These are phyloP conservation scores for Hypocreales sp. DNA, from an alignment of 2,329 filamentous ascomycete species.

Conservation along the genomic window DNA sequence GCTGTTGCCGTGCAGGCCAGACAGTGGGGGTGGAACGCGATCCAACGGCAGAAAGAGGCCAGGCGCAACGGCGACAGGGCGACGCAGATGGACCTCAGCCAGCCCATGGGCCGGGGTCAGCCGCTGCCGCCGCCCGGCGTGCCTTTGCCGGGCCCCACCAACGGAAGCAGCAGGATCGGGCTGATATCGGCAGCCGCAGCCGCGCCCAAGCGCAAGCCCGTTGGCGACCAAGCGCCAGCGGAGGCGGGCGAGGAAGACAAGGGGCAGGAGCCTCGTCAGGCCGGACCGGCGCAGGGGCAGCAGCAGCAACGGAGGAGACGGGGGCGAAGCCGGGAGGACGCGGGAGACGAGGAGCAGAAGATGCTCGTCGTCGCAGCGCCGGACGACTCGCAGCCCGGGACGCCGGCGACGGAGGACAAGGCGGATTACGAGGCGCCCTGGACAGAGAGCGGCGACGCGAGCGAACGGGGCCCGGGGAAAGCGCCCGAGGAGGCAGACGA, in stretches of 20 bases:
- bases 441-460: conserved; percentile 3
- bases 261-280: conserved; percentile 7
- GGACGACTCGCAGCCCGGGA: conserved; percentile 42
- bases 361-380: conserved; percentile 52
- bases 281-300: conserved; percentile 21
- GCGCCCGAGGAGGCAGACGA: conserved; percentile 5
- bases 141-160: conserved; percentile 53
- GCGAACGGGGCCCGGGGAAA: background rate
- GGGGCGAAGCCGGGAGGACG: conserved; percentile 17
- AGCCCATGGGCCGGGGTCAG: conserved; percentile 71
- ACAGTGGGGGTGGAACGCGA: conserved; percentile 43
- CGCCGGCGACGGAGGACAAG: conserved; percentile 26
- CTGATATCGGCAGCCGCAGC: no score
- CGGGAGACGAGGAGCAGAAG: conserved; percentile 27
- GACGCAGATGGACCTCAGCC: conserved; percentile 28
- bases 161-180: conserved; percentile 41
- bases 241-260: conserved; percentile 10
- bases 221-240: conserved; percentile 5
- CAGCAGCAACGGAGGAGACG: conserved; percentile 30
- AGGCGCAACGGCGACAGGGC: conserved; percentile 16
- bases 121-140: conserved; percentile 69
- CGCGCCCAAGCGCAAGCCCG: conserved; percentile 49
- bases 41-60: conserved; percentile 32
- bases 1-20: conserved; percentile 40
- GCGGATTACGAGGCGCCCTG: conserved; percentile 6